These are phyloP conservation scores for Mycena metata DNA, from an alignment of 768 basidiomycete species.

Conservation along the genomic window DNA sequence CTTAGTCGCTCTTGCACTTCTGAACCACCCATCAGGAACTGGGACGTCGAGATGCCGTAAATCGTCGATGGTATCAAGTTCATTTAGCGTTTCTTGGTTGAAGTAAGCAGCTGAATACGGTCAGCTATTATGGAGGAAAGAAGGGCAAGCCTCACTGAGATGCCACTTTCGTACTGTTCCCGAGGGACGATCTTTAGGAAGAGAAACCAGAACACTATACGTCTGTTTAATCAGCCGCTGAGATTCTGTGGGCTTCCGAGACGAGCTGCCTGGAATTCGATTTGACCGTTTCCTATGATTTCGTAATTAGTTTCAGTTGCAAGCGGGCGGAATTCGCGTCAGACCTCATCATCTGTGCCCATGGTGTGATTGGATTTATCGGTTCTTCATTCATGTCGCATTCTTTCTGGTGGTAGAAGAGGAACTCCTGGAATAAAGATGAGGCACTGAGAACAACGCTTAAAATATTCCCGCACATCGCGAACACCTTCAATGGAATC, in stretches of 20 bases:
- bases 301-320: conserved; percentile 33
- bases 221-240: conserved; percentile 87
- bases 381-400: conserved; percentile 69
- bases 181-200: conserved; percentile 65
- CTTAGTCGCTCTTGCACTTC: conserved; percentile 81
- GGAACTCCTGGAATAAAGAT: conserved; percentile 72
- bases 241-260: conserved; percentile 61
- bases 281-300: conserved; percentile 37
- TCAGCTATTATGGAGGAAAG: conserved; percentile 43
- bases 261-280: conserved; percentile 39
- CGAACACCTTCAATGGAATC: conserved; percentile 58
- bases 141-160: conserved; percentile 67
- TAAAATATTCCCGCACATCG: conserved; percentile 55
- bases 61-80: conserved; percentile 78
- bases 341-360: conserved; percentile 82
- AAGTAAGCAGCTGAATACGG: conserved; percentile 81
- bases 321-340: conserved; percentile 37
- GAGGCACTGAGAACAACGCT: conserved; percentile 36
- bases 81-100: conserved; percentile 80
- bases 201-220: conserved; percentile 82
- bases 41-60: conserved; percentile 73
- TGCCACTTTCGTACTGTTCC: conserved; percentile 83
- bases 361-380: conserved; percentile 73
- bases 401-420: conserved; percentile 89
- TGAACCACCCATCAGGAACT: conserved; percentile 85